Evolutionary conservation across 805 yeast species (phyloP).

Genomic region (Starmerella bombi): DNA sequence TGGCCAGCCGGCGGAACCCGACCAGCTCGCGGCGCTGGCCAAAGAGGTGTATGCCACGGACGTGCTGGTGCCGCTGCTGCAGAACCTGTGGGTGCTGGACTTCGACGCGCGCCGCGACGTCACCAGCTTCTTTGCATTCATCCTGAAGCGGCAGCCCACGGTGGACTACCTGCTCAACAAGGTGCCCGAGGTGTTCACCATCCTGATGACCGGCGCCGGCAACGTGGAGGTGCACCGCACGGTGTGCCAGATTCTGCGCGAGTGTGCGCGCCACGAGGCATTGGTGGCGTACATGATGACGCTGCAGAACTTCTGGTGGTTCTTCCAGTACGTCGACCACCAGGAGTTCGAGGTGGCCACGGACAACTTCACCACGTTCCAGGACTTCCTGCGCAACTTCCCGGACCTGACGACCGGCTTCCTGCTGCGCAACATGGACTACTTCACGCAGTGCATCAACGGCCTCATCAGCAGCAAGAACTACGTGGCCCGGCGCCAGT

Average conservation of each 20-base stretch:
- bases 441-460: constrained; percentile 52
- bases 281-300: constrained; percentile 47
- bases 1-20: constrained; percentile 35
- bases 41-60: constrained; percentile 68
- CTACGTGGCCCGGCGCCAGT: constrained; percentile 87
- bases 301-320: constrained; percentile 62
- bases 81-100: constrained; percentile 52
- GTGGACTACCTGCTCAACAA: constrained; percentile 64
- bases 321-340: constrained; percentile 61
- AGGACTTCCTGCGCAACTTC: constrained; percentile 57
- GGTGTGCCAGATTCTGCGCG: constrained; percentile 68
- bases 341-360: constrained; percentile 82
- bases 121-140: constrained; percentile 52
- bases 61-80: constrained; percentile 47
- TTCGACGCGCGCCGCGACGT: constrained; percentile 87
- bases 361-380: constrained; percentile 68
- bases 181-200: constrained; percentile 45
- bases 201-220: constrained; percentile 63
- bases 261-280: constrained; percentile 66
- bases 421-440: constrained; percentile 41
- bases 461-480: constrained; percentile 59
- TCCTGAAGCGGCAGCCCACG: constrained; percentile 74
- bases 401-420: constrained; percentile 59
- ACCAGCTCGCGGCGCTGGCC: constrained; percentile 60
- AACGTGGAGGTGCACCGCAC: constrained; percentile 56